These are phyloP conservation scores for Colletotrichum phormii DNA, from an alignment of 2,329 filamentous ascomycete species.

Conservation along the genomic window DNA sequence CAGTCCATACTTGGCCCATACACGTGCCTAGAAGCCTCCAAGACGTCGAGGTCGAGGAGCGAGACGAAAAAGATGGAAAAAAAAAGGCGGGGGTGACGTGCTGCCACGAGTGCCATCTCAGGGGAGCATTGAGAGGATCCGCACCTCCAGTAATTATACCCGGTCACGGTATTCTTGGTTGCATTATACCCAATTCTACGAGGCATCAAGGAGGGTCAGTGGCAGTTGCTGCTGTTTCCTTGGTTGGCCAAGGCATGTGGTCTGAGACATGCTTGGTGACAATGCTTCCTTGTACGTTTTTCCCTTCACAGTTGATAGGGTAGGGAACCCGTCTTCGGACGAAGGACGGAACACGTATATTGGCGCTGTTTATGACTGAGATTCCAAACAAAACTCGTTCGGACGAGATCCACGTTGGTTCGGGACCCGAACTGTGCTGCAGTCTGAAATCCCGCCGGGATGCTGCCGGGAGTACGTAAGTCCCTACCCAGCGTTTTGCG, in stretches of 20 bases:
- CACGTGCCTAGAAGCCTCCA: background rate
- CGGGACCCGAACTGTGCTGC: slow-evolving; percentile 32
- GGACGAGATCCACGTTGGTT: slow-evolving; percentile 34
- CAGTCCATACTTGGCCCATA: background rate
- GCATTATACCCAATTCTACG: slow-evolving; percentile 27
- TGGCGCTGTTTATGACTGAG: slow-evolving; percentile 23
- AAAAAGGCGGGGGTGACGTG: slow-evolving; percentile 17
- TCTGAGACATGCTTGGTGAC: slow-evolving; percentile 33
- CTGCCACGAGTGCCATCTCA: slow-evolving; percentile 25
- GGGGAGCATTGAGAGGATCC: slow-evolving; percentile 29
- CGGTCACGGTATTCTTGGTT: background rate
- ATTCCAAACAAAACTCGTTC: slow-evolving; percentile 35
- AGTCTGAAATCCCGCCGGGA: slow-evolving; percentile 23
- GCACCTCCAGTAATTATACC: slow-evolving; percentile 15
- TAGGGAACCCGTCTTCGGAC: slow-evolving; percentile 32
- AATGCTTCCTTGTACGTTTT: slow-evolving; percentile 19
- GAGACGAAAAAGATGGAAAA: background rate
- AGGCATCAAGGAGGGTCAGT: slow-evolving; percentile 18
- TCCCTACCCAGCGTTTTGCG: slow-evolving; percentile 5
- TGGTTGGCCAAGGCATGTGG: slow-evolving; percentile 27
- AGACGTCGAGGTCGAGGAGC: background rate
- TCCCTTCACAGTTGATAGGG: background rate
- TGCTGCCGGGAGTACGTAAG: slow-evolving; percentile 11
- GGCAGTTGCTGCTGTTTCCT: slow-evolving; percentile 23
- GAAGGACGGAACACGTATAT: slow-evolving; percentile 30